Base-by-base conservation (phyloP, 176 grass and related monocot genomes). In the Zoysia pacifica region DNA sequence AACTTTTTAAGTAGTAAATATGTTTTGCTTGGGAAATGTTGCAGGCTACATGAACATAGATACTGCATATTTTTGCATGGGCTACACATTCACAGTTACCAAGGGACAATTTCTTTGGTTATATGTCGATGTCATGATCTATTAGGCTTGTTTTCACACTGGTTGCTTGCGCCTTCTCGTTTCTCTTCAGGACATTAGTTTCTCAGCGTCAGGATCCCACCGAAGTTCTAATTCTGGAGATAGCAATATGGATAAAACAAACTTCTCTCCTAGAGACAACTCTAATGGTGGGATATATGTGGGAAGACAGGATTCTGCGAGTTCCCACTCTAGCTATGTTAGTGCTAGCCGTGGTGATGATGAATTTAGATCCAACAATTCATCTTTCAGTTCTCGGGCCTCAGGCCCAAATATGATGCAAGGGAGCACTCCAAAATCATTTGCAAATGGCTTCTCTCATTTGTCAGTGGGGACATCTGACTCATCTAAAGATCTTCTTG, bases 181-280 rank as follows among this genome's bases (percentile, higher is more conserved):
- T 20, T 44, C 62, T 62, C 56, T 64, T 56, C 82, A 99, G 96
- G 90, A 95, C 28, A 87, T 65, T 61, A 91, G 86, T 91, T 95
- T 91, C 72, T 99, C 96, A 79, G 90, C 96, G 49, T 93, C 96
- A 73, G 90, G 89, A 15, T 94, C 95, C 47, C 96, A 98, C 48
- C 82, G 79, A 54, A 99, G 96, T 86, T 95, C 93, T 75, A 91
- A 99, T 78, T 99, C 96, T 68, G 96, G 96, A 76, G 96, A 99
- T 83, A 95, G 90, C 64, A 84, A 76, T 13, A 75, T 80, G 3
- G 94, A 91, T 52, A 89, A 58, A 93, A 83, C 89, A 82, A 85
- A 84, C 62, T 87, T 93, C 65, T 95, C 90, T 64, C 95, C 95
- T 37, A 87, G 75, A 91, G 86, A 87, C 49, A 91, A 70, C 71